Percentiles rank a stretch among this genome's conserved stretches.
Conservation (phyloP, 148 eudicot genomes). For the Camellia granthamiana region DNA sequence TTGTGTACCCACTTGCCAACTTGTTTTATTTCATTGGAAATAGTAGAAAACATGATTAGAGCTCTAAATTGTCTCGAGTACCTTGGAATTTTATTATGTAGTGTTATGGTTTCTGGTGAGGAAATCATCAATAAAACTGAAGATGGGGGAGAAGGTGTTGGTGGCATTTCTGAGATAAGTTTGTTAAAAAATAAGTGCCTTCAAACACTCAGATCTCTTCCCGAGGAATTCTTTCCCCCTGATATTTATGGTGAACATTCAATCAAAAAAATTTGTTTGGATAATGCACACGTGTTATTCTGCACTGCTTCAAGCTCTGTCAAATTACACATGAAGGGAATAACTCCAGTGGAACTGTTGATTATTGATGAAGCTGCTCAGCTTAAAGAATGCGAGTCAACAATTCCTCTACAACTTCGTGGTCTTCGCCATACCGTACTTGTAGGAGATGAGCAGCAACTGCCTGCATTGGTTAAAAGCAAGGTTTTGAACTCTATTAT, state of each 20-base stretch:
- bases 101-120: background rate
- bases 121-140: constrained; percentile 2
- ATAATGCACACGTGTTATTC: constrained; percentile 42
- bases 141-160: background rate
- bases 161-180: background rate
- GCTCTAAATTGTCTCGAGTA: constrained; percentile 21
- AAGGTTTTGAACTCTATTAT: constrained; percentile 24
- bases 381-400: constrained; percentile 72
- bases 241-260: too few species aligned
- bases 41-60: constrained; percentile 31
- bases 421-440: constrained; percentile 48
- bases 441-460: constrained; percentile 64
- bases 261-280: constrained; percentile 40
- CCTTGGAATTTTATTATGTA: constrained; percentile 6
- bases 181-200: background rate
- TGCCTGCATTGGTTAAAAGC: constrained; percentile 77
- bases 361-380: constrained; percentile 84
- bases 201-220: constrained; percentile 21
- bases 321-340: constrained; percentile 32
- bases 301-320: constrained; percentile 63
- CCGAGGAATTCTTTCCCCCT: constrained; percentile 17
- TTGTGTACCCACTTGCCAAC: constrained; percentile 50
- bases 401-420: constrained; percentile 54
- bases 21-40: constrained; percentile 22
- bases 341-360: constrained; percentile 41